A percentile compares a stretch with the other conserved stretches of the same genome.
These are phyloP conservation scores for Pythium brassicae DNA, from an alignment of 352 stramenopile species.

Conservation along the genomic window DNA sequence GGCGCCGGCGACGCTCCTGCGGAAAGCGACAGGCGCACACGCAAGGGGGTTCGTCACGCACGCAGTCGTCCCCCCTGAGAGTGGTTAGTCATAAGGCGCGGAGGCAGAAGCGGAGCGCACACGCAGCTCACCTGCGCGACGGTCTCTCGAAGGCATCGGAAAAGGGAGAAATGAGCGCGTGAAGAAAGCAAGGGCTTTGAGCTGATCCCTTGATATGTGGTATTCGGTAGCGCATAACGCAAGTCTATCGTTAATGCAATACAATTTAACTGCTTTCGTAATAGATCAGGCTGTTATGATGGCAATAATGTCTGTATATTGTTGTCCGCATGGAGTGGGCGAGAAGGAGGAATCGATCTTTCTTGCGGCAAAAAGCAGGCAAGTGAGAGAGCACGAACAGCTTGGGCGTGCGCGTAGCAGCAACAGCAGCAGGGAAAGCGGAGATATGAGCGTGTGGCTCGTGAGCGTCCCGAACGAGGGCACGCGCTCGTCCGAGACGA, in stretches of 20 bases:
- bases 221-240: too few relatives aligned
- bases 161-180: too few relatives aligned
- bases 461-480: slow-evolving; percentile 84
- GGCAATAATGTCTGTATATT: too few relatives aligned
- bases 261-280: too few relatives aligned
- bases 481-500: slow-evolving; percentile 76
- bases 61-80: slow-evolving; percentile 9
- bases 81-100: slow-evolving; percentile 5
- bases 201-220: too few relatives aligned
- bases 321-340: too few relatives aligned
- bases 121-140: neutral
- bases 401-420: neutral
- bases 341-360: too few relatives aligned
- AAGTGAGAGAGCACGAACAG: neutral
- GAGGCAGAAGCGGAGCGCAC: neutral
- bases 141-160: too few relatives aligned
- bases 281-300: too few relatives aligned
- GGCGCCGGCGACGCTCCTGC: slow-evolving; percentile 5
- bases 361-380: too few relatives aligned
- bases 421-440: neutral
- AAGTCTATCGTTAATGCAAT: too few relatives aligned
- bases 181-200: too few relatives aligned
- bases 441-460: slow-evolving; percentile 52
- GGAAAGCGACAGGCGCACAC: slow-evolving; percentile 8
- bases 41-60: neutral